Base-by-base conservation (phyloP, 2,329 filamentous ascomycete species). In the Xylariales sp. region DNA sequence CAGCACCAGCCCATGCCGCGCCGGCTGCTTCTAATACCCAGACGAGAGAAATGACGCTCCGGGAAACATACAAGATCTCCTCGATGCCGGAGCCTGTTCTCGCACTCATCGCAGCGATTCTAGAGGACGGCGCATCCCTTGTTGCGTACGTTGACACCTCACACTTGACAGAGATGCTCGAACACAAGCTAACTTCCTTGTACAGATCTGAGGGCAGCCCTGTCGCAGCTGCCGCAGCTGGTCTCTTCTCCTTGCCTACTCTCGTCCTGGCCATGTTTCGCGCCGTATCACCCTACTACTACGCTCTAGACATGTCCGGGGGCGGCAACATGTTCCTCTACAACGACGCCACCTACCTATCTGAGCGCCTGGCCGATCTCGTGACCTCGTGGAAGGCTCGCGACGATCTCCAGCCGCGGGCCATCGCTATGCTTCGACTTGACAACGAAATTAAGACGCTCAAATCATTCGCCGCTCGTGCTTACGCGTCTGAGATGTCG, bases 61-160 rank as follows among this genome's bases (percentile, higher is more conserved):
- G 75, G 44, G 93, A 98, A 62, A 85, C 76, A 2, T 98, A 95
- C 59, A 86, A 82, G 41, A 85, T 95, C 36, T 96, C 91, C 0
- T 85, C 85, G 3, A 84, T 96, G 58, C 91, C 93, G 1, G 83
- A 88, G 43, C 78, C 82, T 4, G 80, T 97, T 11, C 69, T 90
- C 15, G 70, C 77, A 14, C 71, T 87, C 19, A 78, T 91, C 37
- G 66, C 70, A 16, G 54, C 67, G 11, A 72, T 83, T 19, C 58
- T 76, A 44, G 74, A 82, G 42, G 81, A 85, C 46, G 80, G 71
- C 2, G 74, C 76, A 8, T 70, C 67, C 1, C 63, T 91, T 28
- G 61, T 76, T 46, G 58, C 63, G 69, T 67, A 62, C 53, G 64
- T 57, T 15, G n/a, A n/a, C n/a, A n/a, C n/a, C n/a, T n/a, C n/a